Conservation (phyloP, 2,329 filamentous ascomycete genomes). For the Botrytis paeoniae region DNA sequence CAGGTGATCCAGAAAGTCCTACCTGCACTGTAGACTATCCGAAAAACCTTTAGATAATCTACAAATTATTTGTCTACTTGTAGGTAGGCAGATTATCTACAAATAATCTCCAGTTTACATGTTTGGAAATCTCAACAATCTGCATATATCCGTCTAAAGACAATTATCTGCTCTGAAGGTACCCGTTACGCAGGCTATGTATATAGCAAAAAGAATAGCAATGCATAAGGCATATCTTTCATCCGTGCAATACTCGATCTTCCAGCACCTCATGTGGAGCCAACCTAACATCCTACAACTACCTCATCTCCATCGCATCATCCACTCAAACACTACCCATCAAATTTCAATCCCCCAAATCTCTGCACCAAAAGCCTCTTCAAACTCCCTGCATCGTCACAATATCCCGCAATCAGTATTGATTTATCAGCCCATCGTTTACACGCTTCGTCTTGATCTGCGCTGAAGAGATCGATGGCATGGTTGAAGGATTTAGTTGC, state of each 20-base stretch:
- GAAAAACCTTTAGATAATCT: no score
- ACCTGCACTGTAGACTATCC: no score
- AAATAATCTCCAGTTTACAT: no score
- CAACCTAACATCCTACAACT: not conserved
- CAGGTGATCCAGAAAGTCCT: no score
- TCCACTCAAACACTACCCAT: not conserved
- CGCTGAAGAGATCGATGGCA: slow-evolving; percentile 62
- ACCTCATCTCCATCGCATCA: not conserved
- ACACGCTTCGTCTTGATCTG: slow-evolving; percentile 52
- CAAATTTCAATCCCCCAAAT: not conserved
- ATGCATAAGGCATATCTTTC: not conserved
- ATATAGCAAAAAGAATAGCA: not conserved
- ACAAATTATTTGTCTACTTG: no score
- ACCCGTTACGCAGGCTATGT: no score
- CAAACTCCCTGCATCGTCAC: slow-evolving; percentile 33
- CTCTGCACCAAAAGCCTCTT: slow-evolving; percentile 19
- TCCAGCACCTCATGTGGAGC: not conserved
- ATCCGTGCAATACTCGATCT: not conserved
- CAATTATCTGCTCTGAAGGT: no score
- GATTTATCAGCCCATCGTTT: slow-evolving; percentile 42
- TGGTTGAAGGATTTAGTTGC: slow-evolving; percentile 67
- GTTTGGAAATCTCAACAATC: no score
- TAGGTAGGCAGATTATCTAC: no score
- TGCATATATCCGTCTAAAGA: no score
- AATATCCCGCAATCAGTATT: slow-evolving; percentile 36